These are phyloP conservation scores for Triadica sebifera DNA, from an alignment of 345 rosid genomes.

Conservation along the genomic window DNA sequence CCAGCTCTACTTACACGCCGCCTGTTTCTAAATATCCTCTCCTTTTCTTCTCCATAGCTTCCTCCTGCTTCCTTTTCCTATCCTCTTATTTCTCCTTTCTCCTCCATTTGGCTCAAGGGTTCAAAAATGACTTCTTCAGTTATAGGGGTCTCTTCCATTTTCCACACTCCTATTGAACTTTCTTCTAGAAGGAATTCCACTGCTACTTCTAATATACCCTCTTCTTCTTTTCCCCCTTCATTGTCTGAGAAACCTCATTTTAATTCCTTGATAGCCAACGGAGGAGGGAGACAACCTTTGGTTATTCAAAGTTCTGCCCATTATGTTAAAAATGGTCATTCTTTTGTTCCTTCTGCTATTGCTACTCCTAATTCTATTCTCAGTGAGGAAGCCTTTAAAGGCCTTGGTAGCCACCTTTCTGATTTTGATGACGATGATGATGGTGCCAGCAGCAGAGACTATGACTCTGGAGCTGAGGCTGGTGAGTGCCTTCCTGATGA, in stretches of 20 bases:
- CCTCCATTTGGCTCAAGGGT: not conserved
- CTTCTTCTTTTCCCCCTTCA: not conserved
- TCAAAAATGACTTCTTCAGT: conserved; percentile 17
- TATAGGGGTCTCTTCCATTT: conserved; percentile 26
- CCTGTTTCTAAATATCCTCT: too few species aligned
- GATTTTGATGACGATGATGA: conserved; percentile 27
- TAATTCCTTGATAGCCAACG: conserved; percentile 24
- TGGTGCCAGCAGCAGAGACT: conserved; percentile 18
- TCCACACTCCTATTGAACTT: conserved; percentile 15
- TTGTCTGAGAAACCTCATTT: conserved; percentile 14
- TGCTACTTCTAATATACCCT: not conserved
- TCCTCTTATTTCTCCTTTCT: too few species aligned
- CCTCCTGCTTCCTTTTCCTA: too few species aligned
- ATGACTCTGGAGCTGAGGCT: conserved; percentile 17
- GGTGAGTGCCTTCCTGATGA: conserved; percentile 2
- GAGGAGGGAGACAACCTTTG: not conserved
- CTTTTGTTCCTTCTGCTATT: conserved; percentile 50
- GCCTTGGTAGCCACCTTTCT: conserved; percentile 41
- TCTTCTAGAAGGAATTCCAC: not conserved
- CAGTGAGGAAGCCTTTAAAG: conserved; percentile 82
- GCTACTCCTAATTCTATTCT: conserved; percentile 79
- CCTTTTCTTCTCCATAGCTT: too few species aligned
- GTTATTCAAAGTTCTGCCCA: conserved; percentile 33
- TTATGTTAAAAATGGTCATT: not conserved
- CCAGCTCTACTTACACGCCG: too few species aligned